These are phyloP conservation scores for Penicillium coprophilum DNA, from an alignment of 495 filamentous ascomycete species.

Conservation along the genomic window DNA sequence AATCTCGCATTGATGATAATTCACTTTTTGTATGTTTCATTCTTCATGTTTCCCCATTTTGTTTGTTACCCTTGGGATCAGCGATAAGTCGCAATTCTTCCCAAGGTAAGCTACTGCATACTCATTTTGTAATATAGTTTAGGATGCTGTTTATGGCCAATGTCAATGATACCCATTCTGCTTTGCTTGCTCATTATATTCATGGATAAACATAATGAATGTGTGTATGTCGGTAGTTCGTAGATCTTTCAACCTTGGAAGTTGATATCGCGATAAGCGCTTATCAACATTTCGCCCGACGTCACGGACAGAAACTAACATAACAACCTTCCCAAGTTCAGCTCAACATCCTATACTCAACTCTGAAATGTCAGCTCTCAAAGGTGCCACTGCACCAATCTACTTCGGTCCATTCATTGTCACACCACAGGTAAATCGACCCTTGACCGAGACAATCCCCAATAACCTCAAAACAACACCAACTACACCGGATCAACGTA, in stretches of 20 bases:
- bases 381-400: slow-evolving; percentile 35
- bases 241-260: background rate
- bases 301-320: background rate
- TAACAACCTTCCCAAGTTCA: background rate
- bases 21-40: background rate
- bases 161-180: slow-evolving; percentile 45
- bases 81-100: slow-evolving; percentile 1
- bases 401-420: slow-evolving; percentile 50
- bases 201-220: background rate
- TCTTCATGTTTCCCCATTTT: background rate
- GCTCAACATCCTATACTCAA: background rate
- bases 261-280: slow-evolving; percentile 1
- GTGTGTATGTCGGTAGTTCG: background rate
- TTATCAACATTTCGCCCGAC: slow-evolving; percentile 6
- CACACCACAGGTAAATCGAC: slow-evolving; percentile 41
- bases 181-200: slow-evolving; percentile 1
- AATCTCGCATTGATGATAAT: slow-evolving; percentile 13
- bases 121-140: slow-evolving; percentile 35
- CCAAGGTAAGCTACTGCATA: background rate
- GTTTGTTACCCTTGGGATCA: slow-evolving; percentile 2
- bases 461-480: background rate
- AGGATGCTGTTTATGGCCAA: slow-evolving; percentile 34
- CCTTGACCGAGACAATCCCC: background rate
- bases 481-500: background rate
- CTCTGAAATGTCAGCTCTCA: slow-evolving; percentile 27